Evolutionary conservation across 2,329 filamentous ascomycete species (phyloP), one percentile per base, ranked within the genome.

Genomic region (Botrytis cinerea): DNA sequence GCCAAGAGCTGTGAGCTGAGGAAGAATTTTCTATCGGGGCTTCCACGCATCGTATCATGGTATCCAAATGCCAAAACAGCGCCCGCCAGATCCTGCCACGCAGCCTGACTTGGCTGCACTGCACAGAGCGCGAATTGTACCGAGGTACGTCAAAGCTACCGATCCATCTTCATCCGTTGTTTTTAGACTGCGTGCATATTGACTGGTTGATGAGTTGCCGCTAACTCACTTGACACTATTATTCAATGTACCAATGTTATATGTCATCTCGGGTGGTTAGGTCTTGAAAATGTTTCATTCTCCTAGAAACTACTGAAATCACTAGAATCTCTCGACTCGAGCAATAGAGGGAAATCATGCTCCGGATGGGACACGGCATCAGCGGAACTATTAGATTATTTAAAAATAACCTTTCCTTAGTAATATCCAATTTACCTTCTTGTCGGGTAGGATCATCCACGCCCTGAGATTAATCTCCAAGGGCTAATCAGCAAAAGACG

Each of bases 11-110:
- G 66, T 57, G 22, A 25, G 51, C n/a, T 57, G 51, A 57, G 66
- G 28, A 57, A 57, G 64, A 57, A 68, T 57, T 68, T 43, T 57
- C 35, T 3, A 68, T 54, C 66, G 28, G 18, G 35, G 25, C 64
- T 68, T 68, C 46, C 35, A 68, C 28, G 40, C 64, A 68, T 68
- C 46, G 32, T 68, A 68, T 28, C 64, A 54, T 46, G 20, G 45
- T 64, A n/a, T 20, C n/a, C 62, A 46, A 46, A 46, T 46, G 43
- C 62, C 40, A 32, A 64, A 64, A 25, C 62, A 28, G 10, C n/a
- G 62, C 62, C 43, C 62, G 40, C 62, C 62, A 64, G 40, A 64
- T 46, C 62, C 62, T 64, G 62, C 62, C 62, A 64, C 62, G 62
- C 62, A 46, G 62, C 62, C 40, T 16, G 40, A 46, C 62, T 46